Evolutionary conservation across 345 rosid genomes (phyloP), one percentile per base, ranked within the genome.

Genomic region (Acer yangbiense): DNA sequence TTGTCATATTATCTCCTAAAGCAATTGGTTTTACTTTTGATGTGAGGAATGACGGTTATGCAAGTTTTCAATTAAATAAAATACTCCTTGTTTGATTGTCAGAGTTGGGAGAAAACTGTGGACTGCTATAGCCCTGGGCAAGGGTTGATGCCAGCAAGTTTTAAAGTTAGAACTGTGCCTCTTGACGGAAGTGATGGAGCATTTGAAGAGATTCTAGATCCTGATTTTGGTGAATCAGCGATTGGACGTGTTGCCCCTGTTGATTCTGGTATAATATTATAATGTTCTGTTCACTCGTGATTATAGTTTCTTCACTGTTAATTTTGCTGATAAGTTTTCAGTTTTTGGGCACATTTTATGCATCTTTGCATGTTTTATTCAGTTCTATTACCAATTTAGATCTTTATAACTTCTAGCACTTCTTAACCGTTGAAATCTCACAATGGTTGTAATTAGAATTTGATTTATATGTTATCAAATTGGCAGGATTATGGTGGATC

Each of bases 91-190:
- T 65, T 58, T 85, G 81, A 72, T 69, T 83, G 61, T 39, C 68
- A 95, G 98, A 95, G 98, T 83, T 95, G 98, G 98, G 98, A 95
- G 92, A 95, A 93, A 86, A 95, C 98, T 50, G 98, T 95, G 68
- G 98, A 95, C 89, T 95, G 98, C 82, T 83, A 95, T 78, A 95
- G 95, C 84, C 98, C 98, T 43, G 98, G 98, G 69, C 98, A 90
- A 73, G 98, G 98, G 78, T 68, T 95, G 83, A 95, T 95, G 98
- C 98, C 98, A 14, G 98, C 98, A 76, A 95, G 98, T 83, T 95
- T 95, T 80, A 95, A 93, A 88, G 98, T 95, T 81, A 85, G 83
- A 79, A 84, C 82, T 60, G 87, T 76, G 29, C 93, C 98, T 75
- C 85, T 86, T 62, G 97, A 90, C 39, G 94, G 94, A 74, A 81